phyloP scores from a whole-genome alignment of 2,329 filamentous ascomycete genomes.

The Fusarium xylarioides region DNA sequence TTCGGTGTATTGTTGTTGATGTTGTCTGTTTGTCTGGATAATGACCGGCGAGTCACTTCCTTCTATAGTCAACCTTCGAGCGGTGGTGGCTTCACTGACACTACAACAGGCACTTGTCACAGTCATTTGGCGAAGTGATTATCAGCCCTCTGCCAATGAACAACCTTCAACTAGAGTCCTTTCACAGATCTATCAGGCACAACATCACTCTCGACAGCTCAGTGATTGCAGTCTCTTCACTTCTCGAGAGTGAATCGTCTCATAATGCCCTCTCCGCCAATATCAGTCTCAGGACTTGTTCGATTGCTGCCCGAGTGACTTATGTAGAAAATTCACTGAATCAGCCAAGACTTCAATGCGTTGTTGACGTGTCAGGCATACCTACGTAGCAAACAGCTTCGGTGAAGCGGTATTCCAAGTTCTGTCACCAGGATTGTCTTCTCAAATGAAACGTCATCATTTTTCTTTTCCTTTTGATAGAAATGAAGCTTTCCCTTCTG shows the following conservation, averaged over 20 bases:
- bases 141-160: fast-evolving
- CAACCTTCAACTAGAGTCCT: neutral
- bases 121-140: fast-evolving
- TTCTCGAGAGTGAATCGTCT: neutral
- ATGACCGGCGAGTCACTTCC: neutral
- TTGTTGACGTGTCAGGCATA: fast-evolving
- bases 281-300: fast-evolving
- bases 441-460: fast-evolving
- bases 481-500: fast-evolving
- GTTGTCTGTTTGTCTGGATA: neutral
- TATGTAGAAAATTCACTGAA: fast-evolving
- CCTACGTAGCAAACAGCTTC: fast-evolving
- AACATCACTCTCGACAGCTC: fast-evolving
- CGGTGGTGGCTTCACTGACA: fast-evolving
- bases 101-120: neutral
- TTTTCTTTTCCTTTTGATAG: fast-evolving
- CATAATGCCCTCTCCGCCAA: neutral
- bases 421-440: neutral
- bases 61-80: neutral
- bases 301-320: neutral
- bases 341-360: fast-evolving
- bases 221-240: neutral
- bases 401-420: neutral
- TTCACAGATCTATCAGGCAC: neutral
- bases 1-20: neutral